Evolutionary conservation across 345 rosid genomes (phyloP), one percentile per base, ranked within the genome.

Genomic region (Pistacia atlantica): DNA sequence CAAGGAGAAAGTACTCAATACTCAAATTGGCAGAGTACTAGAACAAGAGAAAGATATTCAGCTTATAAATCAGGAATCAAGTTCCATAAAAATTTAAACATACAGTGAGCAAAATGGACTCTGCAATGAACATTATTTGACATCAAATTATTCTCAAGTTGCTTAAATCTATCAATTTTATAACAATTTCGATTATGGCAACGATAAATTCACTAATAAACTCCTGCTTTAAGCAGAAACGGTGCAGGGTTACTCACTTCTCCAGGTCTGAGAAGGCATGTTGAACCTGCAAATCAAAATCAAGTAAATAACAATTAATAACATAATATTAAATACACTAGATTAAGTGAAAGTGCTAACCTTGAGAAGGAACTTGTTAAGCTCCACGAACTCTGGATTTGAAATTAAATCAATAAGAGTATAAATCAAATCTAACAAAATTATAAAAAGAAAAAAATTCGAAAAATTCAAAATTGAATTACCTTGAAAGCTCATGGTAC

Each of bases 401-500:
- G 5, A 45, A 73, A 38, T 7, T 56, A 69, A 33, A 22, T 16
- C 12, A 66, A 57, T 60, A 49, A 54, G 70, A 25, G 65, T 45
- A 28, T 3, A 67, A 11, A 70, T 52, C 45, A 20, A 77, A 16
- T 64, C 28, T 5, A 61, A 55, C 46, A 16, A n/a, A 2, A 14
- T 0, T 46, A 33, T 61, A 33, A 11, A 11, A 4, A 18, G 20
- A 49, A 52, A 12, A 7, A 51, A 10, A 51, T 17, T 38, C n/a
- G 10, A 55, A 51, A 59, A 1, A 22, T 48, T 52, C 46, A 48
- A 31, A 75, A 67, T 31, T 49, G 20, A 31, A 17, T 73, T 65
- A 87, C 95, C 95, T 67, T 80, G 83, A 72, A 86, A 91, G 82
- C 87, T 89, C 95, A 91, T 87, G 18, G 88, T 91, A 33, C 95